Conservation (phyloP, 2,329 filamentous ascomycete species). For the Tolypocladium album region DNA sequence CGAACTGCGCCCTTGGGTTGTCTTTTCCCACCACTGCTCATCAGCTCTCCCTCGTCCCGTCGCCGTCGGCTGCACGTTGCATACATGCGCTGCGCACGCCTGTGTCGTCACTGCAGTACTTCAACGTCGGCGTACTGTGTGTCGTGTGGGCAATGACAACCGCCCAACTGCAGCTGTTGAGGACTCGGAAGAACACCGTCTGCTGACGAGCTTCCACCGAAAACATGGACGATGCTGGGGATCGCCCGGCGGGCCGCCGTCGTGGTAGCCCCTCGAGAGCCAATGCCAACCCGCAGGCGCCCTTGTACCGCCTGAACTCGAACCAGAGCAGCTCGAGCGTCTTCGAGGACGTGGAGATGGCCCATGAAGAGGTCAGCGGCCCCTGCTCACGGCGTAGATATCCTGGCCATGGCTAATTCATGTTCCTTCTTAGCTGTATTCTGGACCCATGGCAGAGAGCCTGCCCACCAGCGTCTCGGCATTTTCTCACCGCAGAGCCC, state of each 20-base stretch:
- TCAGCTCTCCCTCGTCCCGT: not conserved
- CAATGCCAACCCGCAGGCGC: not conserved
- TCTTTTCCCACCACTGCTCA: not conserved
- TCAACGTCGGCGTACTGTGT: not conserved
- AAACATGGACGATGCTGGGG: slow-evolving; percentile 3
- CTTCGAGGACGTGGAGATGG: slow-evolving; percentile 97
- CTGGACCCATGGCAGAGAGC: slow-evolving; percentile 88
- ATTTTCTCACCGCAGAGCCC: slow-evolving; percentile 72
- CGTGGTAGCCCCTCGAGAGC: not conserved
- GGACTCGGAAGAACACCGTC: not conserved
- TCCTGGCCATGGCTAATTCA: not conserved
- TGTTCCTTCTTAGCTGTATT: slow-evolving; percentile 53
- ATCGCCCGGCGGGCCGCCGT: not conserved
- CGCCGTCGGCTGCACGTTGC: not conserved
- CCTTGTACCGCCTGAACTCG: slow-evolving; percentile 50
- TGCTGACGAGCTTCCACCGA: not conserved
- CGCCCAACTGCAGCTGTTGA: not conserved
- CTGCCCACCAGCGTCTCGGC: slow-evolving; percentile 90
- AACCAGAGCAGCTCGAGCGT: slow-evolving; percentile 70
- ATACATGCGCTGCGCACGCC: not conserved
- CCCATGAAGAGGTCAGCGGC: slow-evolving; percentile 69
- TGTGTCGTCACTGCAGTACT: not conserved
- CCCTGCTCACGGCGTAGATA: no score
- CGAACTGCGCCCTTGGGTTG: not conserved
- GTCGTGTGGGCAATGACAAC: not conserved